Percentiles rank a stretch among this genome's conserved stretches.
phyloP scores from a whole-genome alignment of 1,284 basidiomycete genomes.

The Apiotrichum gracile region DNA sequence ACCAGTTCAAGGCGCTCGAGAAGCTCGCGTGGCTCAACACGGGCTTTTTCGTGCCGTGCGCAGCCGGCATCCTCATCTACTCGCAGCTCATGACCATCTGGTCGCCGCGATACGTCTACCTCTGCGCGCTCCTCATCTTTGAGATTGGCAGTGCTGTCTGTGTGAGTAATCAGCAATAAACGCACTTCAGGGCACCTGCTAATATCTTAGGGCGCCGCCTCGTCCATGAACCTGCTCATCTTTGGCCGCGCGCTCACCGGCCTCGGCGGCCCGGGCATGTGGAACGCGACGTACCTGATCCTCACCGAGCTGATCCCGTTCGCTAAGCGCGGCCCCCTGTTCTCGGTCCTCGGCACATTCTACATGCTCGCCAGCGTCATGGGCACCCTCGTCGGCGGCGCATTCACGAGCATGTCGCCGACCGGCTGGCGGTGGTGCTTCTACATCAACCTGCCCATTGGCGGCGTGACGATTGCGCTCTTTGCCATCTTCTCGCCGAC shows the following conservation, averaged over 20 bases:
- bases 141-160: slow-evolving; percentile 23
- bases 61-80: slow-evolving; percentile 20
- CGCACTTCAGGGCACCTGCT: not conserved
- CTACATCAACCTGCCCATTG: slow-evolving; percentile 26
- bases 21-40: slow-evolving; percentile 6
- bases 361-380: slow-evolving; percentile 25
- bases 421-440: slow-evolving; percentile 31
- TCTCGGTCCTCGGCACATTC: slow-evolving; percentile 20
- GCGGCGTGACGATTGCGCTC: slow-evolving; percentile 16
- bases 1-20: slow-evolving; percentile 21
- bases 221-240: slow-evolving; percentile 26
- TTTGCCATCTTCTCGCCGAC: slow-evolving; percentile 16
- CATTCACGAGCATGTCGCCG: slow-evolving; percentile 20
- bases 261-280: slow-evolving; percentile 27
- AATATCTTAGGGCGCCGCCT: slow-evolving; percentile 13
- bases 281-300: slow-evolving; percentile 27
- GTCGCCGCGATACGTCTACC: slow-evolving; percentile 20
- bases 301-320: slow-evolving; percentile 24
- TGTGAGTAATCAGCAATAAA: not conserved
- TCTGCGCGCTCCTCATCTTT: slow-evolving; percentile 20
- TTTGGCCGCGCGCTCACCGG: slow-evolving; percentile 23
- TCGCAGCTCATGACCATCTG: slow-evolving; percentile 27
- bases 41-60: slow-evolving; percentile 29
- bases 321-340: slow-evolving; percentile 21
- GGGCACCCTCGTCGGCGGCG: slow-evolving; percentile 26